phyloP scores from a whole-genome alignment of 345 rosid genomes.

The Sapria himalayana region DNA sequence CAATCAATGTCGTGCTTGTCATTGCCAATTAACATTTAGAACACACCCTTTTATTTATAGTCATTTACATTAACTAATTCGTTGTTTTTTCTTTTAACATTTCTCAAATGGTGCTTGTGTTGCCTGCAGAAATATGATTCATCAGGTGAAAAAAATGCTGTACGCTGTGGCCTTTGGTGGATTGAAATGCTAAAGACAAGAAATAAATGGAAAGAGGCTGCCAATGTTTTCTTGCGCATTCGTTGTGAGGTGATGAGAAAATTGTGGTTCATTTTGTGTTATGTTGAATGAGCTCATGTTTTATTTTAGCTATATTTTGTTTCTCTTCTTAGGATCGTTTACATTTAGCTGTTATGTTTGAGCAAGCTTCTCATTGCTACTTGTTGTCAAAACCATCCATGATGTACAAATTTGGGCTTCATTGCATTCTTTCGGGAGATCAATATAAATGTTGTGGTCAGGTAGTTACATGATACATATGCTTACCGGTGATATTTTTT shows the following conservation, averaged over 20 bases:
- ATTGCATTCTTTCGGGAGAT: slow-evolving; percentile 92
- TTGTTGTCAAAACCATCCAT: slow-evolving; percentile 70
- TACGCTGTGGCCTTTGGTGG: slow-evolving; percentile 99
- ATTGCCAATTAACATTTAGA: no score
- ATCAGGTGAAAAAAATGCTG: slow-evolving; percentile 60
- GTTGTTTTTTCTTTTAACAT: no score
- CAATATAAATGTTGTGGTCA: slow-evolving; percentile 83
- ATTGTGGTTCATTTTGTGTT: neutral
- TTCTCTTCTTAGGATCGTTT: slow-evolving; percentile 42
- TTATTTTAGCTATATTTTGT: slow-evolving; percentile 9
- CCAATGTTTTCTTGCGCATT: slow-evolving; percentile 78
- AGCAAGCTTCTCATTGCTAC: slow-evolving; percentile 98
- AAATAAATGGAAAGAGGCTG: slow-evolving; percentile 81
- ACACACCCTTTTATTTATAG: no score
- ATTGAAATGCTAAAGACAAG: slow-evolving; percentile 77
- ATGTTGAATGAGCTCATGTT: neutral
- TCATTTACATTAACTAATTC: no score
- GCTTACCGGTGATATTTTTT: no score
- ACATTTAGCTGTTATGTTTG: slow-evolving; percentile 96
- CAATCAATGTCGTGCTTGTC: no score
- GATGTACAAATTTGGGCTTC: slow-evolving; percentile 94
- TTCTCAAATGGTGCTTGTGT: no score
- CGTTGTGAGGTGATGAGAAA: slow-evolving; percentile 65
- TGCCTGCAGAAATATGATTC: slow-evolving; percentile 51
- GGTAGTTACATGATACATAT: slow-evolving; percentile 30